Percentiles rank a stretch among this genome's conserved stretches.
phyloP scores from a whole-genome alignment of 192 early-diverging fungal genomes.

The Entrophospora sp. region DNA sequence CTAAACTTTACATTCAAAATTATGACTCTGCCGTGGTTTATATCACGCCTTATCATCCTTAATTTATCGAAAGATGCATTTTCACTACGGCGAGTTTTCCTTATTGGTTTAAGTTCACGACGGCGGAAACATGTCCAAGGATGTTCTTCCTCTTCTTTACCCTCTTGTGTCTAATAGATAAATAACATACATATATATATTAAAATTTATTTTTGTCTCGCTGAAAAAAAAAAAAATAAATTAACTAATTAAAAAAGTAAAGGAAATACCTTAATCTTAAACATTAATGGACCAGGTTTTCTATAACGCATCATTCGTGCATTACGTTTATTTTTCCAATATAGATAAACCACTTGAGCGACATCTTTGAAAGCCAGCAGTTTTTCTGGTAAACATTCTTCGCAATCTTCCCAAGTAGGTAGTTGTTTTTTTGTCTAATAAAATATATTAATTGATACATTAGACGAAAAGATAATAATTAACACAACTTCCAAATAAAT shows the following conservation, averaged over 20 bases:
- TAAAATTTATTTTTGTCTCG: not conserved
- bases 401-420: conserved; percentile 5
- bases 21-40: conserved; percentile 66
- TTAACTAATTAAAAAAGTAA: too few species aligned
- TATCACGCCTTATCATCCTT: conserved; percentile 66
- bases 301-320: conserved; percentile 2
- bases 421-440: conserved; percentile 6
- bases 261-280: conserved; percentile 42
- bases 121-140: conserved; percentile 97
- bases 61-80: conserved; percentile 80
- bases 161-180: conserved; percentile 27
- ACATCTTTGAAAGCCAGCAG: not conserved
- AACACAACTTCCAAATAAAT: not conserved
- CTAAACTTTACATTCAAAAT: conserved; percentile 73
- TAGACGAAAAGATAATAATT: not conserved
- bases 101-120: conserved; percentile 79
- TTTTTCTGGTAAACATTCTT: not conserved
- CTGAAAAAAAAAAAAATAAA: not conserved
- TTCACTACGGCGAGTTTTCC: conserved; percentile 83
- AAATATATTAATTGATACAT: not conserved
- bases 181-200: not conserved
- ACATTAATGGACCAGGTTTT: conserved; percentile 40
- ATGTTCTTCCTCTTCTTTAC: conserved; percentile 63
- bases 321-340: conserved; percentile 48
- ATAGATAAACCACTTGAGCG: conserved; percentile 29